A percentile compares a stretch with the other conserved stretches of the same genome.
Conservation (phyloP, 2,329 filamentous ascomycete genomes). For the Xylariales sp. region DNA sequence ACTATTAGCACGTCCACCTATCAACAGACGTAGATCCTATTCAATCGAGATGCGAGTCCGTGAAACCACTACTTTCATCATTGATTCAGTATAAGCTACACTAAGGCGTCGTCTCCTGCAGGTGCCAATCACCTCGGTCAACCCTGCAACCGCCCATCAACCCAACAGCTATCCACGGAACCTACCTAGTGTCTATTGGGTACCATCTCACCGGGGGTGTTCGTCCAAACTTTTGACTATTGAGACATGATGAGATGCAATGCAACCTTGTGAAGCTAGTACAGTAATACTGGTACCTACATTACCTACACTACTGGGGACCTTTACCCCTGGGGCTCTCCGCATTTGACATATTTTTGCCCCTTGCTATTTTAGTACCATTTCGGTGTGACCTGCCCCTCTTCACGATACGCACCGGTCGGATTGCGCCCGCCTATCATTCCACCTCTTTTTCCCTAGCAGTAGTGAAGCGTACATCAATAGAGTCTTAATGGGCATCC, state of each 20-base stretch:
- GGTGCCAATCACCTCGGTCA: slow-evolving; percentile 11
- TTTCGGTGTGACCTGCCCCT: slow-evolving; percentile 19
- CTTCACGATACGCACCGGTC: slow-evolving; percentile 9
- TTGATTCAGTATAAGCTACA: slow-evolving; percentile 10
- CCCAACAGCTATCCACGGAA: slow-evolving; percentile 16
- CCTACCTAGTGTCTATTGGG: slow-evolving; percentile 18
- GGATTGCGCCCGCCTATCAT: slow-evolving; percentile 6
- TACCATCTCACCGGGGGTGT: slow-evolving; percentile 27
- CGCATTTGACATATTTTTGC: slow-evolving; percentile 30
- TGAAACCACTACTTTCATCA: slow-evolving; percentile 11
- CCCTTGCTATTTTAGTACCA: slow-evolving; percentile 21
- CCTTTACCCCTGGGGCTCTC: slow-evolving; percentile 32
- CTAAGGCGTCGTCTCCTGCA: slow-evolving; percentile 17
- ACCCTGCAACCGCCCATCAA: slow-evolving; percentile 12
- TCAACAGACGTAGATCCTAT: slow-evolving; percentile 31
- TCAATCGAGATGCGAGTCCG: slow-evolving; percentile 31
- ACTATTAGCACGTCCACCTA: slow-evolving; percentile 27
- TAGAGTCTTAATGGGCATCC: slow-evolving; percentile 1
- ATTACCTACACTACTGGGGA: no score
- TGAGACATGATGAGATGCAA: slow-evolving; percentile 35
- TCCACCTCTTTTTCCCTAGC: neutral
- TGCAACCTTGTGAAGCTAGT: slow-evolving; percentile 33
- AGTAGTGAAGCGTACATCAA: no score
- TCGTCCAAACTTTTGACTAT: slow-evolving; percentile 33
- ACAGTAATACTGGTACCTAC: slow-evolving; percentile 27